Percentiles rank a stretch among this genome's conserved stretches.
Evolutionary conservation across 805 yeast species (phyloP).

Genomic region (Metschnikowia lachancei): DNA sequence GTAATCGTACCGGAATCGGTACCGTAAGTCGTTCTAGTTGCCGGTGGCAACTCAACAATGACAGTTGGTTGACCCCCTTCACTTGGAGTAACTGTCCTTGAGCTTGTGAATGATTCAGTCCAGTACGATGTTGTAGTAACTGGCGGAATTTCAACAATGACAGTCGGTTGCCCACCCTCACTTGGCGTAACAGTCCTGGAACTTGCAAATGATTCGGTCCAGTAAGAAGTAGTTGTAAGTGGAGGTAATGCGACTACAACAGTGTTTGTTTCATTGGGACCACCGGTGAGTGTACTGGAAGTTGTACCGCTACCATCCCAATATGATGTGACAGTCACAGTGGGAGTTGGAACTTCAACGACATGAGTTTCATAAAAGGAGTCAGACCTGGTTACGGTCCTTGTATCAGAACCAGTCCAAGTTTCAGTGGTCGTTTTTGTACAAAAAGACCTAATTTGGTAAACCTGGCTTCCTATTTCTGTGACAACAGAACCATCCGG

Average conservation of each 20-base stretch:
- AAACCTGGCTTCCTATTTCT: neutral
- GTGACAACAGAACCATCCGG: too few species aligned
- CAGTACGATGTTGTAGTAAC: neutral
- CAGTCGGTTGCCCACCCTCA: neutral
- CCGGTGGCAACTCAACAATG: too few species aligned
- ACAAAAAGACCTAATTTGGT: neutral
- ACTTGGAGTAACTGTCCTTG: too few species aligned
- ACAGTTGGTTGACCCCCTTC: too few species aligned
- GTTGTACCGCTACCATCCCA: conserved; percentile 14
- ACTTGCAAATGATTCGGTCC: too few species aligned
- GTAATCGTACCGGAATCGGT: too few species aligned
- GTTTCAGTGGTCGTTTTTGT: conserved; percentile 4
- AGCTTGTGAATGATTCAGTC: neutral
- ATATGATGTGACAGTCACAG: conserved; percentile 14
- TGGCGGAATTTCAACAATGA: neutral
- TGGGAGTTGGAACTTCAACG: conserved; percentile 18
- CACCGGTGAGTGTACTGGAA: conserved; percentile 6
- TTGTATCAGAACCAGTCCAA: conserved; percentile 7
- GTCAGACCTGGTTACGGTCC: neutral
- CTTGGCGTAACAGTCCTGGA: too few species aligned
- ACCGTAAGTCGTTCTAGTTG: too few species aligned
- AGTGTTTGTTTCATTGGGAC: too few species aligned
- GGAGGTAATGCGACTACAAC: too few species aligned
- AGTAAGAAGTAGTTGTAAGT: too few species aligned
- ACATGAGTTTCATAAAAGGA: conserved; percentile 13